Conservation (phyloP, 495 filamentous ascomycete genomes). For the Xylaria flabelliformis region DNA sequence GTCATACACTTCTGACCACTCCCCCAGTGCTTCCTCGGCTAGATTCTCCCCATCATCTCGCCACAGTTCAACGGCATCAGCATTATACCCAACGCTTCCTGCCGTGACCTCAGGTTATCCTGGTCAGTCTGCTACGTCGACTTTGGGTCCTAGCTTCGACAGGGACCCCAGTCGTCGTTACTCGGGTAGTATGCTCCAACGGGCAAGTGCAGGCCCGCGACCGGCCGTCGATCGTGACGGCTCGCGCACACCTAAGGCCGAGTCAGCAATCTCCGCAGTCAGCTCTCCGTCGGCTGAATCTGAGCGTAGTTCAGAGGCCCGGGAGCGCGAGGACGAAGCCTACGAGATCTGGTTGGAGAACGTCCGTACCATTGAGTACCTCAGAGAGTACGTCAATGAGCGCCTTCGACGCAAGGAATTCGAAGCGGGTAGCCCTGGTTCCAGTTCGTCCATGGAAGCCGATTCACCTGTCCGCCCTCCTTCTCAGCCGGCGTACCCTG, state of each 20-base stretch:
- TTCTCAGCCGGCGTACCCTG: slow-evolving; percentile 41
- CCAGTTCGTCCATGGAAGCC: slow-evolving; percentile 40
- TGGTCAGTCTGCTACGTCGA: slow-evolving; percentile 71
- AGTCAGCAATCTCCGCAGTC: slow-evolving; percentile 47
- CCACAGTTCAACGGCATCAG: slow-evolving; percentile 62
- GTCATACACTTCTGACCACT: slow-evolving; percentile 86
- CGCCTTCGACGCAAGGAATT: slow-evolving; percentile 70
- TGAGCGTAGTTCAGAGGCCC: slow-evolving; percentile 44
- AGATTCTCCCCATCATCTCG: slow-evolving; percentile 70
- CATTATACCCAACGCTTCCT: slow-evolving; percentile 85
- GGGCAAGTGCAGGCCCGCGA: slow-evolving; percentile 55
- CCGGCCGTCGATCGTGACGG: slow-evolving; percentile 58
- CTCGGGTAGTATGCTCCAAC: slow-evolving; percentile 86
- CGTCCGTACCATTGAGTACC: slow-evolving; percentile 77
- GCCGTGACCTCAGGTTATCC: slow-evolving; percentile 71
- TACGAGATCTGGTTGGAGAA: slow-evolving; percentile 86
- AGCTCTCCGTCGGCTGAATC: slow-evolving; percentile 54
- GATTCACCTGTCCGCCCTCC: slow-evolving; percentile 40
- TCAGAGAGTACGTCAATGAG: slow-evolving; percentile 71
- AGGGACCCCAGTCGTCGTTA: slow-evolving; percentile 82
- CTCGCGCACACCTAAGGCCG: slow-evolving; percentile 59
- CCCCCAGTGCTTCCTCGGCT: slow-evolving; percentile 70
- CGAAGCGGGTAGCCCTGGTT: slow-evolving; percentile 47
- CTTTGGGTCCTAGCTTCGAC: slow-evolving; percentile 82
- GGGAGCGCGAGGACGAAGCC: slow-evolving; percentile 57